Evolutionary conservation across 2,329 filamentous ascomycete species (phyloP).

Genomic region (Fusarium denticulatum): DNA sequence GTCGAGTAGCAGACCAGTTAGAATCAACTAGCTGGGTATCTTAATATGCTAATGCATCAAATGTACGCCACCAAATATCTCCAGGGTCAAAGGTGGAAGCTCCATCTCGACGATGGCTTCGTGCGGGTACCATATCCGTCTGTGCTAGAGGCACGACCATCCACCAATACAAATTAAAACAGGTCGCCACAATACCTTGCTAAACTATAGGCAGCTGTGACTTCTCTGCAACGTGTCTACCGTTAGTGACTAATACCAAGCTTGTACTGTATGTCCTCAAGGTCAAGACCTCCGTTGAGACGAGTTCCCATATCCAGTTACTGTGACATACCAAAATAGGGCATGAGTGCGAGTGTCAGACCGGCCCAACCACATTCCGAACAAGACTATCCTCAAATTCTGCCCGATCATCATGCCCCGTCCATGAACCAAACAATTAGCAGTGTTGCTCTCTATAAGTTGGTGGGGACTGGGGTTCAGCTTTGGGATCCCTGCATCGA

Average conservation of each 20-base stretch:
- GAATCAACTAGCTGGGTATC: slow-evolving; percentile 24
- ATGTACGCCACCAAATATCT: slow-evolving; percentile 33
- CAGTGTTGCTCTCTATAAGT: slow-evolving; percentile 7
- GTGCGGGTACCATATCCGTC: slow-evolving; percentile 29
- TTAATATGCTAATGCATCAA: slow-evolving; percentile 17
- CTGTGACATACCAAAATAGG: slow-evolving; percentile 9
- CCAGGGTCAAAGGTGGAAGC: slow-evolving; percentile 17
- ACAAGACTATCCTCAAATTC: neutral
- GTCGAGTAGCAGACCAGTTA: slow-evolving; percentile 5
- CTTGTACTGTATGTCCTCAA: neutral
- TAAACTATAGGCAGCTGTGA: neutral
- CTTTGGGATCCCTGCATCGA: slow-evolving; percentile 32
- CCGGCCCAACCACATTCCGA: slow-evolving; percentile 38
- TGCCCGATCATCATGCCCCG: slow-evolving; percentile 7
- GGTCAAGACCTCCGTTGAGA: neutral
- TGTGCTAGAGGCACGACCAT: neutral
- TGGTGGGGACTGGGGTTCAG: slow-evolving; percentile 32
- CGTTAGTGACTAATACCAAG: neutral
- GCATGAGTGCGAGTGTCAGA: slow-evolving; percentile 37
- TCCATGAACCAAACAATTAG: neutral
- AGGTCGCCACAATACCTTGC: neutral
- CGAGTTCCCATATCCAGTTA: neutral
- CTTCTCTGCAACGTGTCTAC: neutral
- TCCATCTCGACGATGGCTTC: slow-evolving; percentile 34
- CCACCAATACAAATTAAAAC: slow-evolving; percentile 9